Percentiles rank a stretch among this genome's conserved stretches.
phyloP scores from a whole-genome alignment of 164 flowering plant genomes.

The Vitis labrusca region DNA sequence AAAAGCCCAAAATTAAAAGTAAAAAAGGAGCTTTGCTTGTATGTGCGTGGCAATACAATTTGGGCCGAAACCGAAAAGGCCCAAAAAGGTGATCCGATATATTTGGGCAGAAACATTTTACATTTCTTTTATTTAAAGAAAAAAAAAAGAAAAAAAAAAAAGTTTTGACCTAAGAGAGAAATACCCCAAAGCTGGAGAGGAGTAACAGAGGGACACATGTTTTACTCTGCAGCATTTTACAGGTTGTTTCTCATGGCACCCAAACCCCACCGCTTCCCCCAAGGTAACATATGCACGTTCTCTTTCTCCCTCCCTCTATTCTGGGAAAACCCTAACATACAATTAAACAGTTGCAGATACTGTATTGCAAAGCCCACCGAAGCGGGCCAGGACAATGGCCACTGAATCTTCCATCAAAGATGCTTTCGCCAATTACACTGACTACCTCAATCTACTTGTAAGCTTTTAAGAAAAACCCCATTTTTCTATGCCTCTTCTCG shows the following conservation, averaged over 20 bases:
- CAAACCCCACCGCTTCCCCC: slow-evolving; percentile 35
- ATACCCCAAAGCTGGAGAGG: too few species aligned
- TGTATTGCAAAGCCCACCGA: slow-evolving; percentile 21
- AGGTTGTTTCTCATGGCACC: slow-evolving; percentile 34
- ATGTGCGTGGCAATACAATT: too few species aligned
- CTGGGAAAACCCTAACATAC: background rate
- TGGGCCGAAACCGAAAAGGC: too few species aligned
- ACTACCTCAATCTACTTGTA: slow-evolving; percentile 57
- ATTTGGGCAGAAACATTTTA: too few species aligned
- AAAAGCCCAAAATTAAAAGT: too few species aligned
- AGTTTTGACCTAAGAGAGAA: too few species aligned
- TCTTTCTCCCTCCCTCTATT: slow-evolving; percentile 3
- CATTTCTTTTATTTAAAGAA: too few species aligned
- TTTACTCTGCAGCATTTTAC: slow-evolving; percentile 10
- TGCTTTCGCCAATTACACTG: slow-evolving; percentile 42
- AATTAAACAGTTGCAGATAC: slow-evolving; percentile 30
- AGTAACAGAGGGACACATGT: slow-evolving; percentile 9
- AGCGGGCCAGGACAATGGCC: slow-evolving; percentile 40
- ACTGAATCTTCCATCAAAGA: slow-evolving; percentile 42
- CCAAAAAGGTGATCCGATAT: too few species aligned
- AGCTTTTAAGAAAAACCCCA: background rate
- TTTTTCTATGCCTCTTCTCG: too few species aligned
- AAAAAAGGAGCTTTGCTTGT: too few species aligned
- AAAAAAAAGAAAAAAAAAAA: too few species aligned
- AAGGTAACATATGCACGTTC: slow-evolving; percentile 12